Evolutionary conservation across 2,329 filamentous ascomycete genomes (phyloP).

Genomic region (Colletotrichum sp.): DNA sequence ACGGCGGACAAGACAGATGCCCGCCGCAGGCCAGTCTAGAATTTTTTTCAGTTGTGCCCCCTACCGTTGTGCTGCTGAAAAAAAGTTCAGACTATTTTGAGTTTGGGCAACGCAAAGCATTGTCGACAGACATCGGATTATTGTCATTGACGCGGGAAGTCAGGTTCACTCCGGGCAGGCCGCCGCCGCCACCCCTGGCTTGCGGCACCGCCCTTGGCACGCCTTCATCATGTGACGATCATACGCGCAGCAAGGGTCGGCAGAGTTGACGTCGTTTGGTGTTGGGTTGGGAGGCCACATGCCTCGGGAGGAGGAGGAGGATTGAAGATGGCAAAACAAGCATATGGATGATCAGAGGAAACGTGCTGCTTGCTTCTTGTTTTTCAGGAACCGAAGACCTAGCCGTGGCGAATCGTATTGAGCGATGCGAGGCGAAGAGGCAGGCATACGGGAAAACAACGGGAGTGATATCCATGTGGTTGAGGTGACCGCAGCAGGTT

Average conservation of each 20-base stretch:
- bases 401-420: neutral
- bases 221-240: conserved; percentile 3
- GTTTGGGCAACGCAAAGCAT: neutral
- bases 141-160: conserved; percentile 8
- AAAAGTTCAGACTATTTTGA: conserved; percentile 18
- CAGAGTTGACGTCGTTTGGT: neutral
- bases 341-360: neutral
- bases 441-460: neutral
- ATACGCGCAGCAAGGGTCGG: neutral
- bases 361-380: neutral
- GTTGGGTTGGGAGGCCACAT: neutral
- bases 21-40: neutral
- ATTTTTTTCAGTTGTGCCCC: neutral
- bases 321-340: neutral
- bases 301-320: neutral
- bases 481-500: conserved; percentile 9
- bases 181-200: neutral
- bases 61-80: neutral
- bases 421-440: neutral
- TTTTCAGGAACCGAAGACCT: neutral
- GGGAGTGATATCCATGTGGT: neutral
- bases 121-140: conserved; percentile 6
- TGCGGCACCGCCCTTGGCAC: neutral
- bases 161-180: neutral
- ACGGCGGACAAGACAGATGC: neutral